Base-by-base conservation (phyloP, 331 rosid species). In the Pyrus hybrid region DNA sequence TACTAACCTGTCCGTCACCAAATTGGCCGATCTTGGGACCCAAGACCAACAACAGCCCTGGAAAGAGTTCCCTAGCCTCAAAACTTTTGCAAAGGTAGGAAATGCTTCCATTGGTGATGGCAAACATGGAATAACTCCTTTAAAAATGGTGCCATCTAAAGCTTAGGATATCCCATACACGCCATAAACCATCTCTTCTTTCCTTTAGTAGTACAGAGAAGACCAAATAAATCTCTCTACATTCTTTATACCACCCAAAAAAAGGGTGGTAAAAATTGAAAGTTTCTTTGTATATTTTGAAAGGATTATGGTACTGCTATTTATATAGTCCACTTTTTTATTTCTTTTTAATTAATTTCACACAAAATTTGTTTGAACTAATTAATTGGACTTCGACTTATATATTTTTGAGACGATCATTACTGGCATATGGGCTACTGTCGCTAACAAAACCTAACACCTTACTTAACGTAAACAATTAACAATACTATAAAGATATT, bases 121-220 rank as follows among this genome's bases (percentile, higher is more conserved):
- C 47, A 29, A n/a, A 68, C 64, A 43, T 5, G 29, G 81, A 76
- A 84, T 71, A 78, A 63, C 68, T 78, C 78, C 80, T 35, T 29
- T 20, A n/a, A 45, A 47, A 79, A 53, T 63, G 73, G 70, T 45
- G 71, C 54, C 67, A 62, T 67, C 49, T 70, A 72, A 68, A 80
- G 90, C 85, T 72, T 82, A 61, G 88, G 83, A 80, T 80, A n/a
- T 83, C 72, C 70, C 78, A 75, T 26, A 13, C 77, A 53, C 60
- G 63, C 60, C 69, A 74, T 29, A 74, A 72, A 30, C 54, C 5
- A 74, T 81, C 56, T 62, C 23, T 54, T 43, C 30, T 74, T 83
- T 68, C 49, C 72, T 58, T 74, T 81, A 64, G 32, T 65, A 49
- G 77, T 79, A 76, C 83, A 69, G 29, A 71, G 81, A 54, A 22